phyloP scores from a whole-genome alignment of 2,329 filamentous ascomycete genomes.

The Apiospora marii region DNA sequence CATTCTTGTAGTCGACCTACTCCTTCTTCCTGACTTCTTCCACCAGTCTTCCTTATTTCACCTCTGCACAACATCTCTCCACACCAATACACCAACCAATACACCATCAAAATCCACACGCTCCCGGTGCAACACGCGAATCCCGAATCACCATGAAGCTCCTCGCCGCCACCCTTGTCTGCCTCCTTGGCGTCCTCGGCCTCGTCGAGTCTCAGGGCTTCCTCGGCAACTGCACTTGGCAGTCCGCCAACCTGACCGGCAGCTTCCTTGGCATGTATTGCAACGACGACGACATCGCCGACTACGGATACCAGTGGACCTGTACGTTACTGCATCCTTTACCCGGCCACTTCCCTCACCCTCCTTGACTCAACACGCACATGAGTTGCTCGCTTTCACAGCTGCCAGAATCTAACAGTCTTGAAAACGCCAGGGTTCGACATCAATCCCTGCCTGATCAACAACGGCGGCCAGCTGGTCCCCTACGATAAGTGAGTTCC shows the following conservation, averaged over 20 bases:
- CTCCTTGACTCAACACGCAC: neutral
- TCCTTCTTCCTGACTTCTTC: neutral
- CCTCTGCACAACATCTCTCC: neutral
- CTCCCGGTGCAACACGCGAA: neutral
- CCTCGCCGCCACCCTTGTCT: slow-evolving; percentile 27
- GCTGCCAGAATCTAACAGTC: neutral
- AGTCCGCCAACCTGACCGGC: slow-evolving; percentile 42
- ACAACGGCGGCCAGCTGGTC: slow-evolving; percentile 39
- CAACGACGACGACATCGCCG: slow-evolving; percentile 45
- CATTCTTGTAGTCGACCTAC: too few relatives aligned
- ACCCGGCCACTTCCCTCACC: neutral
- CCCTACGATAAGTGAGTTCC: slow-evolving; percentile 35
- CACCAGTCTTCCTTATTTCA: neutral
- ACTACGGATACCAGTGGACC: slow-evolving; percentile 50
- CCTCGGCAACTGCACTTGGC: slow-evolving; percentile 46
- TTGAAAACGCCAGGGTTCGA: slow-evolving; percentile 43
- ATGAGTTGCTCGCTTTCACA: too few relatives aligned
- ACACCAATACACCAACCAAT: neutral
- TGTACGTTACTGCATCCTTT: slow-evolving; percentile 39
- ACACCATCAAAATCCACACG: neutral
- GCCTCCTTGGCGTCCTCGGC: slow-evolving; percentile 30
- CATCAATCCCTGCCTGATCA: slow-evolving; percentile 42
- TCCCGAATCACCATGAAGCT: slow-evolving; percentile 13
- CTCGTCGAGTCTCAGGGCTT: slow-evolving; percentile 45
- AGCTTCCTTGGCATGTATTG: slow-evolving; percentile 50